Base-by-base conservation (phyloP, 257 asterid species). In the Avicennia marina region DNA sequence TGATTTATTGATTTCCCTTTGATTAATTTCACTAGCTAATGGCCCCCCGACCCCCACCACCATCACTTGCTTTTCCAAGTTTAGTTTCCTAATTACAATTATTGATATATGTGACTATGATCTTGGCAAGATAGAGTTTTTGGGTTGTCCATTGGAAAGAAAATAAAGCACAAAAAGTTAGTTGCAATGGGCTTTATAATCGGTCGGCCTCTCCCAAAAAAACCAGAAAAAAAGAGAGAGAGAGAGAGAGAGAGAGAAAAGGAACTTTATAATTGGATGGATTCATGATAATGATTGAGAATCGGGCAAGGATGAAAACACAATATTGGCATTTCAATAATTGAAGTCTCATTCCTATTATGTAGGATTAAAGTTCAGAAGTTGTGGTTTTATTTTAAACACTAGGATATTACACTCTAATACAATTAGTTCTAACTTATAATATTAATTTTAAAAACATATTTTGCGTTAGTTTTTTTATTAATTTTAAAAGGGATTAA, bases 1-100 rank as follows among this genome's bases (percentile, higher is more conserved):
- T 51, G 38, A 15, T 59, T 32, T 24, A 66, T 66, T 51, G 55
- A 58, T 66, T 48, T 49, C 39, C 12, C 36, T 31, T 55, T 54
- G 34, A 43, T 29, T 63, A 31, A 20, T 48, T 61, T 41, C 53
- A 57, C 20, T 49, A 39, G 2, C 11, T 44, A 25, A 17, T 29
- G 65, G 34, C 24, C 41, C 38, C 39, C 42, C n/a, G n/a, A n/a
- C 1, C 8, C 16, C 2, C 8, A 29, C 64, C 41, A 55, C 58
- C 70, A 17, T 24, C 51, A n/a, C 32, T 13, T 49, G 27, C 18
- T 18, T 29, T 16, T 11, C 44, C 6, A 27, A 27, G 33, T 56
- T 48, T 47, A 24, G 45, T n/a, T 10, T 49, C 58, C 34, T 56
- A 47, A 18, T 19, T 17, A 13, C 32, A 45, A 41, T 26, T 46